These are phyloP conservation scores for Saturnispora bothae DNA, from an alignment of 805 yeast genomes.

Conservation along the genomic window DNA sequence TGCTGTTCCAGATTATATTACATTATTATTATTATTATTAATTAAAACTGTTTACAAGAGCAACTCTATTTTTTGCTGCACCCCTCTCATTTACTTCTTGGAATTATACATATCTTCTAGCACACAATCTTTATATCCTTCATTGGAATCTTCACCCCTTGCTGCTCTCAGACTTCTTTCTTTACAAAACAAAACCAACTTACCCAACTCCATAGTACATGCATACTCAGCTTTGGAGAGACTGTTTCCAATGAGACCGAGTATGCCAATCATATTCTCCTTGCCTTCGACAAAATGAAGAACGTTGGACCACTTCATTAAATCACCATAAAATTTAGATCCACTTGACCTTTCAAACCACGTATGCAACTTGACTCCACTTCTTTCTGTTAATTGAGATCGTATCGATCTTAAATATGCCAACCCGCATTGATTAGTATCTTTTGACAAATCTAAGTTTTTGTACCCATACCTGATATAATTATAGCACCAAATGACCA, in stretches of 20 bases:
- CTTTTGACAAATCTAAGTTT: constrained; percentile 26
- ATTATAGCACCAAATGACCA: constrained; percentile 44
- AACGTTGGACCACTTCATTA: constrained; percentile 32
- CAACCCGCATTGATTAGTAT: constrained; percentile 36
- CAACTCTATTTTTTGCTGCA: too few species aligned
- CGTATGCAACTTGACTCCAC: constrained; percentile 25
- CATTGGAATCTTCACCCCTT: constrained; percentile 31
- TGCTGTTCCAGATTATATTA: too few species aligned
- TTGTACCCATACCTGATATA: constrained; percentile 33
- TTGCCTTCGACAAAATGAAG: constrained; percentile 32
- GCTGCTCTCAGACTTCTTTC: constrained; percentile 32
- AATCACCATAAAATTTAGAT: constrained; percentile 30
- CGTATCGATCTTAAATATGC: constrained; percentile 40
- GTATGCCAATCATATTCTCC: constrained; percentile 46
- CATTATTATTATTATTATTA: too few species aligned
- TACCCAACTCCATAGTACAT: constrained; percentile 45
- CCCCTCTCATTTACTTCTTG: too few species aligned
- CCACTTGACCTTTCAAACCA: constrained; percentile 27
- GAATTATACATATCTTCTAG: constrained; percentile 50
- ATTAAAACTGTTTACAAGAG: too few species aligned
- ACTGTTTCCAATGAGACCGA: constrained; percentile 34
- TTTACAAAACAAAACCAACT: constrained; percentile 42
- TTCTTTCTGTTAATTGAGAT: constrained; percentile 27
- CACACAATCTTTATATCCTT: too few species aligned
- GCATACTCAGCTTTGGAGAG: constrained; percentile 41